A percentile compares a stretch with the other conserved stretches of the same genome.
phyloP scores from a whole-genome alignment of 2,329 filamentous ascomycete species.

The Neofusicoccum sp. region DNA sequence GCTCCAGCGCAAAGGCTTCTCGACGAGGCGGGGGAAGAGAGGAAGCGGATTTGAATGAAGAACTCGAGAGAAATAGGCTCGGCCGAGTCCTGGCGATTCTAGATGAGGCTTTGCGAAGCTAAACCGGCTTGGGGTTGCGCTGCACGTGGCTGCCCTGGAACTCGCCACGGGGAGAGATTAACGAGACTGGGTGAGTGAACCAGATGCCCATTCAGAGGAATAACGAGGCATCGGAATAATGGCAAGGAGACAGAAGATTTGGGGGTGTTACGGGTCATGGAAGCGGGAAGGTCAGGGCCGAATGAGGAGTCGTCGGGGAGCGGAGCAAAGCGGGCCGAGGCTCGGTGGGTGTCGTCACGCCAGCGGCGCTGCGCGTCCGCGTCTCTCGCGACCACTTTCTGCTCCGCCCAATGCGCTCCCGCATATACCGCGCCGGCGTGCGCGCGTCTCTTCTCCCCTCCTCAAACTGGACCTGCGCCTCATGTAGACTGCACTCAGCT shows the following conservation, averaged over 20 bases:
- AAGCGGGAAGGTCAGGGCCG: not conserved
- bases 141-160: no score
- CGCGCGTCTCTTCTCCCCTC: slow-evolving; percentile 27
- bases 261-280: no score
- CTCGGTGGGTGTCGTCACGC: slow-evolving; percentile 15
- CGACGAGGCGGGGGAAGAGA: not conserved
- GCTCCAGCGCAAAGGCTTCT: no score
- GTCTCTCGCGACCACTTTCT: not conserved
- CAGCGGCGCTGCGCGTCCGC: not conserved
- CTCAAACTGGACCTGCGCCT: slow-evolving; percentile 31
- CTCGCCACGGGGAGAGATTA: no score
- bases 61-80: not conserved
- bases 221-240: no score
- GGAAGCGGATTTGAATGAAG: no score
- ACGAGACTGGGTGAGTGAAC: no score
- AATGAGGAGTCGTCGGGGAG: not conserved
- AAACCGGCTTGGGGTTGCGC: no score
- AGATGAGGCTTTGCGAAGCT: no score
- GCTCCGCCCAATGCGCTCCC: slow-evolving; percentile 31
- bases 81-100: no score
- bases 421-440: slow-evolving; percentile 27
- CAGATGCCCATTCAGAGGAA: no score
- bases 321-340: slow-evolving; percentile 1
- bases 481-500: slow-evolving; percentile 28
- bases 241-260: no score